Base-by-base conservation (phyloP, 2,329 filamentous ascomycete genomes). In the Camptophora hylomeconis region DNA sequence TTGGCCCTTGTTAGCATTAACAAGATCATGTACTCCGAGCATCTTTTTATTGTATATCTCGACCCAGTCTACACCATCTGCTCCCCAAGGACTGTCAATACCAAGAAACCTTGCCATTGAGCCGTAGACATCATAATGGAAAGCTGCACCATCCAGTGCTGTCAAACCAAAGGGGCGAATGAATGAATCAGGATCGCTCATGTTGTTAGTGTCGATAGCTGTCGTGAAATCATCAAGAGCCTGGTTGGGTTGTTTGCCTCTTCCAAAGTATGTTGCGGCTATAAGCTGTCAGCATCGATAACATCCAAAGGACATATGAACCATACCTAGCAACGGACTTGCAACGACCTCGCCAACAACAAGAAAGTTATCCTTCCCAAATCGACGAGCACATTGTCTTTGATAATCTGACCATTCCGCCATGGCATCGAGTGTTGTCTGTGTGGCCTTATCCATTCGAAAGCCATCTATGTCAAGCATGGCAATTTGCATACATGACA, bases 381-480 rank as follows among this genome's bases (percentile, higher is more conserved):
- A 46, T 7, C 45, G 39, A 5, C 44, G 39, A 2, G 65, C 67
- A 37, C 67, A 71, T 18, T 59, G 44, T 12, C 67, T 52, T 40
- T 67, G 56, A n/a, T 55, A 54, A 8, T 54, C 47, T 17, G 61
- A 61, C 45, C 61, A 69, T 17, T 62, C 54, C 7, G 55, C 65
- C 36, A 62, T n/a, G n/a, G 63, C 54, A 38, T 69, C 67, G 5
- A 67, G 53, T 1, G 66, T 67, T n/a, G 63, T 58, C 39, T 68
- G 65, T 22, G 65, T 56, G 5, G 63, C 67, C 46, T 71, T 71
- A 49, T 71, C 67, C 7, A 37, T 37, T 13, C 67, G 60, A 45
- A 65, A 68, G 2, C 65, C 67, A 40, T 71, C 67, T 28, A 71
- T 61, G 37, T 71, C 67, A 12, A 71, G 48, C 42, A 57, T 61